These are phyloP conservation scores for Aaosphaeria pasadenensis DNA, from an alignment of 2,329 filamentous ascomycete genomes.

Conservation along the genomic window DNA sequence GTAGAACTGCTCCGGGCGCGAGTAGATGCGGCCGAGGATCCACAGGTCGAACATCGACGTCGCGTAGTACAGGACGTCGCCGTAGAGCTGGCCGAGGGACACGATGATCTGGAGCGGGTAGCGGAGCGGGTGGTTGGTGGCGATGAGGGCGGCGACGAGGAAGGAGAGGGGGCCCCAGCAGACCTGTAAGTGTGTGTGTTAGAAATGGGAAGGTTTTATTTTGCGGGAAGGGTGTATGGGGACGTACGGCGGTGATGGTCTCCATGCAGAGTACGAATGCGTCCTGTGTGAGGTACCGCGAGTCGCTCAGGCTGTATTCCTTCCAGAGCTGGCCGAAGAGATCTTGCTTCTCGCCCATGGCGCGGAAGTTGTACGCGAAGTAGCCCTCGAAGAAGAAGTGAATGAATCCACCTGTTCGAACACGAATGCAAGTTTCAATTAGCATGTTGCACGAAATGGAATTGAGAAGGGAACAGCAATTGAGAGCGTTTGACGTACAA, in stretches of 20 bases:
- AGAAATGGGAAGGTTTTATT: too few relatives aligned
- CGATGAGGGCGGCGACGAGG: slow-evolving; percentile 54
- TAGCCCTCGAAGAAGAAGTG: slow-evolving; percentile 87
- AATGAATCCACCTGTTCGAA: slow-evolving; percentile 57
- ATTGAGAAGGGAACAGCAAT: too few relatives aligned
- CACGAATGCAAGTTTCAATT: background rate
- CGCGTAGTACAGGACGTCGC: slow-evolving; percentile 62
- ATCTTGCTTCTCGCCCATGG: slow-evolving; percentile 65
- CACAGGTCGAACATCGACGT: slow-evolving; percentile 62
- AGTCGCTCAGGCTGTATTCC: slow-evolving; percentile 85
- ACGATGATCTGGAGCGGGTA: slow-evolving; percentile 60
- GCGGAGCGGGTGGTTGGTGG: slow-evolving; percentile 53
- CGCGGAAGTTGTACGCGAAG: slow-evolving; percentile 67
- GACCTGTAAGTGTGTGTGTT: slow-evolving; percentile 35
- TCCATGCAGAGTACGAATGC: slow-evolving; percentile 87
- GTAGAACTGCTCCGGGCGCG: slow-evolving; percentile 61
- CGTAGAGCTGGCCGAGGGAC: slow-evolving; percentile 63
- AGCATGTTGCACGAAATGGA: slow-evolving; percentile 1
- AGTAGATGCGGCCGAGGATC: slow-evolving; percentile 53
- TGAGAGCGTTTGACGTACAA: slow-evolving; percentile 49
- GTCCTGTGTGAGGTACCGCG: slow-evolving; percentile 74
- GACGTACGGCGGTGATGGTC: slow-evolving; percentile 70
- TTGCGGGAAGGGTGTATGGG: background rate
- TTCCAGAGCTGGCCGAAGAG: slow-evolving; percentile 88
- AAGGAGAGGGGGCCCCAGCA: slow-evolving; percentile 63